Base-by-base conservation (phyloP, 2,329 filamentous ascomycete genomes). In the Zarea fungicola region DNA sequence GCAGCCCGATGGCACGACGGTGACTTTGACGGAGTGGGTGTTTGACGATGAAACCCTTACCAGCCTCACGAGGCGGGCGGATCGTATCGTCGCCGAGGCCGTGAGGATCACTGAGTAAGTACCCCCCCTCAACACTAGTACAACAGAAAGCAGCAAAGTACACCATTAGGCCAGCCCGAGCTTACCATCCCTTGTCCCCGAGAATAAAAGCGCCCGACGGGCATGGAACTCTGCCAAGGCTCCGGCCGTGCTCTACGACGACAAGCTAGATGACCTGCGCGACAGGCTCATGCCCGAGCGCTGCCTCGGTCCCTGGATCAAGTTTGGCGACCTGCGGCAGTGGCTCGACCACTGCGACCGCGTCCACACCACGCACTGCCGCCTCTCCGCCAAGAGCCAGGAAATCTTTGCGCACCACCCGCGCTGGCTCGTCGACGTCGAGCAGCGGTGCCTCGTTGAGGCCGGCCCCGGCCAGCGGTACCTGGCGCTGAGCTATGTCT, bases 401-500 rank as follows among this genome's bases (percentile, higher is more conserved):
- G 21, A 13, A 6, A 35, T 48, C 29, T 48, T 48, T 19, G 37
- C 37, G n/a, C 45, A 48, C 31, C 45, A 42, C 37, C 45, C 45
- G 1, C 14, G 14, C 6, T 48, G 45, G 45, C 45, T 48, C 16
- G 37, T 48, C 37, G 45, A 48, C 37, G 39, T 42, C 39, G 37
- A 16, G 22, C 37, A 37, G 8, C 45, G 37, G 19, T 18, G 45
- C 29, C 45, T 48, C 22, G 45, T 48, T 16, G 26, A 13, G 10
- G 45, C 45, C 13, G 8, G 6, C 28, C 45, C 45, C 22, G 37
- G 37, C 6, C 45, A 48, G 29, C 45, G 37, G n/a, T 57, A 57
- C 28, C n/a, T 54, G 14, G 55, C 55, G 1, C 47, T 57, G 7
- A 57, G 55, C 49, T 57, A 57, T 14, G 54, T 53, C 21, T 57